Evolutionary conservation across 2,329 filamentous ascomycete genomes (phyloP).

Genomic region (Botrytis squamosa): DNA sequence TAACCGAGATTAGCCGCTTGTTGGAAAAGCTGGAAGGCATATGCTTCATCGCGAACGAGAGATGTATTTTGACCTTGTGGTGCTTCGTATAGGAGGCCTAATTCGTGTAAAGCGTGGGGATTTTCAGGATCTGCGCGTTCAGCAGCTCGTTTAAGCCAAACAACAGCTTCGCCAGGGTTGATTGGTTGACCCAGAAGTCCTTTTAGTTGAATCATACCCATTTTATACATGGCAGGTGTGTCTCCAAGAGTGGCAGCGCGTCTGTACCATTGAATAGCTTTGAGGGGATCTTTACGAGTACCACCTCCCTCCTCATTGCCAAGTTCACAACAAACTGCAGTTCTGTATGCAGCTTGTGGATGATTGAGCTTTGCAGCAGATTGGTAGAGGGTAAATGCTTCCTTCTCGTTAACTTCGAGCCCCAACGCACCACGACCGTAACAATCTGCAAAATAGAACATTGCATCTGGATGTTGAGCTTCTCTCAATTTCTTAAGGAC

Average conservation of each 20-base stretch:
- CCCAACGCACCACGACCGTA: slow-evolving; percentile 80
- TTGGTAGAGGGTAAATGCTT: slow-evolving; percentile 91
- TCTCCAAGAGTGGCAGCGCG: slow-evolving; percentile 88
- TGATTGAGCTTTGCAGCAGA: slow-evolving; percentile 89
- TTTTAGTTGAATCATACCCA: slow-evolving; percentile 94
- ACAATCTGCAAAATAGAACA: slow-evolving; percentile 91
- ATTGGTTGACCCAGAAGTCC: slow-evolving; percentile 83
- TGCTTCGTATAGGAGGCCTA: slow-evolving; percentile 64
- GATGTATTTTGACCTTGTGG: slow-evolving; percentile 56
- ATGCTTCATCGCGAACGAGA: slow-evolving; percentile 76
- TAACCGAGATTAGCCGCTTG: slow-evolving; percentile 87
- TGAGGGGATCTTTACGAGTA: slow-evolving; percentile 83
- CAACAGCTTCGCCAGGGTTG: slow-evolving; percentile 82
- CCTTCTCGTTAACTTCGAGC: slow-evolving; percentile 77
- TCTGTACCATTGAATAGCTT: slow-evolving; percentile 98
- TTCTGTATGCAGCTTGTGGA: slow-evolving; percentile 83
- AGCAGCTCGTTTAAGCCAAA: slow-evolving; percentile 90
- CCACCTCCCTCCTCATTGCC: slow-evolving; percentile 92
- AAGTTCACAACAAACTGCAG: slow-evolving; percentile 95
- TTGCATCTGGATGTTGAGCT: slow-evolving; percentile 74
- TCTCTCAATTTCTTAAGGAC: slow-evolving; percentile 83
- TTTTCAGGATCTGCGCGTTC: slow-evolving; percentile 86
- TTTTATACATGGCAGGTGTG: slow-evolving; percentile 94
- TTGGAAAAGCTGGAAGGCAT: slow-evolving; percentile 77
- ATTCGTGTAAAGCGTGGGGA: slow-evolving; percentile 90